phyloP scores from a whole-genome alignment of 495 filamentous ascomycete species.

The Tuber indicum region DNA sequence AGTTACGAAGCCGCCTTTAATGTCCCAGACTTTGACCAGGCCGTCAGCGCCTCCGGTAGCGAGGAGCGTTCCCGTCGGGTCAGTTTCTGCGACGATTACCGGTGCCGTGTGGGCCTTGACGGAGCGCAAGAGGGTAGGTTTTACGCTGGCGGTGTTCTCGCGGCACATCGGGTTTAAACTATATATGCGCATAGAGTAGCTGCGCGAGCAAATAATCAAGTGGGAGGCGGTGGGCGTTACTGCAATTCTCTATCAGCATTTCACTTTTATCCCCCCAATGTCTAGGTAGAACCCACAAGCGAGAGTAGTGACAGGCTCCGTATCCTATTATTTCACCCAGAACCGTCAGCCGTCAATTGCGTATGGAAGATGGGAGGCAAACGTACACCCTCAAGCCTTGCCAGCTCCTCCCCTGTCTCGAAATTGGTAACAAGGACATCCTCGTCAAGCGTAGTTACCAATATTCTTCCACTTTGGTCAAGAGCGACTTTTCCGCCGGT shows the following conservation, averaged over 20 bases:
- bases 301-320: slow-evolving; percentile 80
- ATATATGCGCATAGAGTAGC: slow-evolving; percentile 89
- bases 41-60: slow-evolving; percentile 91
- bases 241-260: slow-evolving; percentile 43
- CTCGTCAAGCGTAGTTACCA: slow-evolving; percentile 81
- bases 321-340: slow-evolving; percentile 59
- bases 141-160: slow-evolving; percentile 48
- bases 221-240: slow-evolving; percentile 84
- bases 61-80: slow-evolving; percentile 78
- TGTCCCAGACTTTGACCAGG: slow-evolving; percentile 93
- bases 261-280: slow-evolving; percentile 6
- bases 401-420: slow-evolving; percentile 71
- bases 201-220: slow-evolving; percentile 83
- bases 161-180: slow-evolving; percentile 53
- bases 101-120: slow-evolving; percentile 87
- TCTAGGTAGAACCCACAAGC: slow-evolving; percentile 52
- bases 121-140: slow-evolving; percentile 63
- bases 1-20: slow-evolving; percentile 79
- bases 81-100: slow-evolving; percentile 73
- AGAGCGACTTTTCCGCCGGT: slow-evolving; percentile 83
- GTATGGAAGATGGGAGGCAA: not conserved
- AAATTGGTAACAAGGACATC: slow-evolving; percentile 84
- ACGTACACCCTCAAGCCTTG: slow-evolving; percentile 81
- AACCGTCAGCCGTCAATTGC: slow-evolving; percentile 10
- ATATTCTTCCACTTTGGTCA: slow-evolving; percentile 69